Evolutionary conservation across 164 flowering plant genomes (phyloP).

Genomic region (Stephania cephalantha): DNA sequence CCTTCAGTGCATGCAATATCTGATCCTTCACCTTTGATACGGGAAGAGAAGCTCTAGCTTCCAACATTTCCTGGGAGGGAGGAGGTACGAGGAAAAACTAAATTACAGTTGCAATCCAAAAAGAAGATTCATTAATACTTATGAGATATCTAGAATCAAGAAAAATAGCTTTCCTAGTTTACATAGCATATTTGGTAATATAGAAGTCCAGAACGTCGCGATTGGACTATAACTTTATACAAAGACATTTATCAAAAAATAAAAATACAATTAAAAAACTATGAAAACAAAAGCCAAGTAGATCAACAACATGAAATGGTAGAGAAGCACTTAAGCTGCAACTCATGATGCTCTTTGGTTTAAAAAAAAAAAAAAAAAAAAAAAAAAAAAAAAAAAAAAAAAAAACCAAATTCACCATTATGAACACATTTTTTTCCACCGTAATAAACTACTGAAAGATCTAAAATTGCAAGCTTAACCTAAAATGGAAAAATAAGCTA

Average conservation of each 20-base stretch:
- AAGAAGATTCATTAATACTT: not conserved
- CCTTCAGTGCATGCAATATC: slow-evolving; percentile 49
- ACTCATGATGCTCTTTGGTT: too few species aligned
- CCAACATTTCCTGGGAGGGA: slow-evolving; percentile 57
- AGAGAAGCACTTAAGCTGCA: too few species aligned
- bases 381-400: too few species aligned
- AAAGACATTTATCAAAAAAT: too few species aligned
- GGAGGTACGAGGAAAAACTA: not conserved
- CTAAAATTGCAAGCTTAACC: not conserved
- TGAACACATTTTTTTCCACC: too few species aligned
- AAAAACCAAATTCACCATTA: not conserved
- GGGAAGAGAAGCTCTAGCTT: slow-evolving; percentile 70
- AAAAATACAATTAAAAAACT: too few species aligned
- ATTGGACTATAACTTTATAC: not conserved
- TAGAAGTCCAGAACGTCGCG: not conserved
- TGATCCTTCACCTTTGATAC: slow-evolving; percentile 56
- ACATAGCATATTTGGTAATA: not conserved
- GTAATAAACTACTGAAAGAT: too few species aligned
- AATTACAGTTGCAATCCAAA: not conserved
- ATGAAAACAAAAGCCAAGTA: too few species aligned
- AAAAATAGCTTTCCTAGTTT: not conserved
- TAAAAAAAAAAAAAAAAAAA: too few species aligned
- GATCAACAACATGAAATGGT: too few species aligned
- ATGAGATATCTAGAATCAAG: too few species aligned
- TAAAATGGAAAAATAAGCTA: not conserved